Evolutionary conservation across 768 basidiomycete genomes (phyloP), one percentile per base, ranked within the genome.

Genomic region (Mycena leptocephala): DNA sequence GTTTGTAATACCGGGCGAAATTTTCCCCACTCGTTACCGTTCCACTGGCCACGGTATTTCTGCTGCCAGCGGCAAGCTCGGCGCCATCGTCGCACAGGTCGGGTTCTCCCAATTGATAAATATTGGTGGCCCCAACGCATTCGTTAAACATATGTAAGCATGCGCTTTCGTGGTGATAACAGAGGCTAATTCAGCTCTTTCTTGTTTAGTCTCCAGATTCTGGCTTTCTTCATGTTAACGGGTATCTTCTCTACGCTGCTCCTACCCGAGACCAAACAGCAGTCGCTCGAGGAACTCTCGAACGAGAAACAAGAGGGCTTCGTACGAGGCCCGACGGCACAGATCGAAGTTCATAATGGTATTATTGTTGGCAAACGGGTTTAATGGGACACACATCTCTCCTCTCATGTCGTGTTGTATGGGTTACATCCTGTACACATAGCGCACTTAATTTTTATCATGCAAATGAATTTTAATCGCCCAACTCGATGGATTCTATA

Each of bases 181-280:
- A 8, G 24, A 26, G 1, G 48, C 48, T 51, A 5, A 51, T n/a
- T 24, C 43, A 20, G 4, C 43, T 5, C 18, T 43, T 13, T 6
- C 6, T 51, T 8, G 9, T 51, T 24, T 30, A 94, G 93, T 78
- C 86, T 96, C 65, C 91, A 96, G 85, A 91, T 96, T 69, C 95
- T 96, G 76, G 95, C 95, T 16, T 84, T 95, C 70, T 96, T 96
- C 88, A 96, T 96, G 95, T 83, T 96, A 70, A 95, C 94, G 2
- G 96, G 95, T 53, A 88, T 96, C 73, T 90, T 93, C 86, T 95
- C 96, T 11, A 96, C 95, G 0, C 84, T 96, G 18, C 89, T 96
- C 18, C 82, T 97, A 20, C 94, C 94, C 37, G 96, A 97, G 86
- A 96, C 96, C 62, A 96, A 91, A 82, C 85, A 87, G 46, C 85